Base-by-base conservation (phyloP, 768 basidiomycete species). In the Tubosaeta sp. region DNA sequence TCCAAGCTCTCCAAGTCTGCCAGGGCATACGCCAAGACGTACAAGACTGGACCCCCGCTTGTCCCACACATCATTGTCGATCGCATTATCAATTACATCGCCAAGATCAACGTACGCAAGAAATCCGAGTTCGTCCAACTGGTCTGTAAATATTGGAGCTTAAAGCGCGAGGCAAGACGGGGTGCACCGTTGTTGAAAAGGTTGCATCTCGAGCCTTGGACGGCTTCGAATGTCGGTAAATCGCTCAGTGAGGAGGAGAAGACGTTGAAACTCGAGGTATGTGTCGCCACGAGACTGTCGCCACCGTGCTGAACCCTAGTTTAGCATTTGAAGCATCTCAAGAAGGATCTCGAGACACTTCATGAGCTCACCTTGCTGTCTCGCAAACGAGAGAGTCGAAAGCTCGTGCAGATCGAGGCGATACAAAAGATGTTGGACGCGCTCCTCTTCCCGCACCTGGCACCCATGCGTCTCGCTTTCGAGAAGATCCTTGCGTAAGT, bases 131-230 rank as follows among this genome's bases (percentile, higher is more conserved):
- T 95, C 50, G 71, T 98, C 12, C 78, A 83, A 44, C 69, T 83
- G 61, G 76, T 94, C 31, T 95, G 90, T 62, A 81, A 84, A 63
- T 99, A 97, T 64, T 99, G 97, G 97, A 97, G 97, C 70, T 68
- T 99, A 68, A 98, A 99, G 72, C 76, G 97, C 5, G 95, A 98
- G 66, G 91, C 84, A 1, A 79, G 97, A 55, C 71, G 95, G 37
- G 97, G 97, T 5, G 97, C 97, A 9, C 95, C 97, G 11, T 69
- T 98, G 54, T 69, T 99, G 58, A 98, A 98, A 70, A 67, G 97
- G 48, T 66, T 99, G 52, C 94, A 99, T 71, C 74, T 98, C 26
- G 95, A 99, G 72, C 95, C 97, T 1, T 98, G 97, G 97, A 97
- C 95, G 1, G 91, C 91, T 3, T 83, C 79, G 38, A 78, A 83